Evolutionary conservation across 352 stramenopile genomes (phyloP).

Genomic region (Globisporangium cylindrosporum): DNA sequence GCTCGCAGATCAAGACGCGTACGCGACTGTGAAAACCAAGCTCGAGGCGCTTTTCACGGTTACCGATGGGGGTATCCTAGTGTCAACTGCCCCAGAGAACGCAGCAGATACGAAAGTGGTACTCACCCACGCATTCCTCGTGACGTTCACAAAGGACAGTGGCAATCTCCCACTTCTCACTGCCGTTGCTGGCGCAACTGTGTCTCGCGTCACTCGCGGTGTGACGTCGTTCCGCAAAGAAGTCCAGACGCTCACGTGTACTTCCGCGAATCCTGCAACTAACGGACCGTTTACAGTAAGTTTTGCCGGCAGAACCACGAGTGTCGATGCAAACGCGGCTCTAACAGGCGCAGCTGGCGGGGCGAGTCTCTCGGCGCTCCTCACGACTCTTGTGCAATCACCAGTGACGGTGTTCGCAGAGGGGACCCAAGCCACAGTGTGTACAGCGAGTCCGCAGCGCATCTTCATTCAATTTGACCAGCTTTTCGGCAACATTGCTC

Average conservation of each 20-base stretch:
- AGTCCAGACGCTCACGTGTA: slow-evolving; percentile 78
- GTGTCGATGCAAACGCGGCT: slow-evolving; percentile 40
- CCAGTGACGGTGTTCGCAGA: slow-evolving; percentile 40
- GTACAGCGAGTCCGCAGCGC: slow-evolving; percentile 31
- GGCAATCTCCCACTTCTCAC: slow-evolving; percentile 48
- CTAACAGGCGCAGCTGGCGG: slow-evolving; percentile 27
- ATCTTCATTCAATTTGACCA: slow-evolving; percentile 79
- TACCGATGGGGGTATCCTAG: slow-evolving; percentile 61
- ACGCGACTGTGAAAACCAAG: slow-evolving; percentile 38
- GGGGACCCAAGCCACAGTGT: slow-evolving; percentile 48
- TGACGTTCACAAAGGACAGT: slow-evolving; percentile 61
- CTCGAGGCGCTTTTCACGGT: slow-evolving; percentile 87
- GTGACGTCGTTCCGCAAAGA: slow-evolving; percentile 58
- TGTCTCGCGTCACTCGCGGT: slow-evolving; percentile 33
- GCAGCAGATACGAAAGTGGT: slow-evolving; percentile 27
- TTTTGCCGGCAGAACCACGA: slow-evolving; percentile 38
- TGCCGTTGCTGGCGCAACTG: slow-evolving; percentile 23
- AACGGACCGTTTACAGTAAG: slow-evolving; percentile 54
- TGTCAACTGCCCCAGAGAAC: slow-evolving; percentile 45
- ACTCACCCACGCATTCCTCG: slow-evolving; percentile 42
- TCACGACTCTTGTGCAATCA: slow-evolving; percentile 33
- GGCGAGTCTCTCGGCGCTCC: slow-evolving; percentile 27
- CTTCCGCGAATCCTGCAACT: slow-evolving; percentile 30
- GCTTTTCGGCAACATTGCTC: slow-evolving; percentile 52
- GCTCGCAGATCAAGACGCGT: slow-evolving; percentile 38